A percentile compares a stretch with the other conserved stretches of the same genome.
Evolutionary conservation across 2,329 filamentous ascomycete species (phyloP).

Genomic region (Alternaria rosae): DNA sequence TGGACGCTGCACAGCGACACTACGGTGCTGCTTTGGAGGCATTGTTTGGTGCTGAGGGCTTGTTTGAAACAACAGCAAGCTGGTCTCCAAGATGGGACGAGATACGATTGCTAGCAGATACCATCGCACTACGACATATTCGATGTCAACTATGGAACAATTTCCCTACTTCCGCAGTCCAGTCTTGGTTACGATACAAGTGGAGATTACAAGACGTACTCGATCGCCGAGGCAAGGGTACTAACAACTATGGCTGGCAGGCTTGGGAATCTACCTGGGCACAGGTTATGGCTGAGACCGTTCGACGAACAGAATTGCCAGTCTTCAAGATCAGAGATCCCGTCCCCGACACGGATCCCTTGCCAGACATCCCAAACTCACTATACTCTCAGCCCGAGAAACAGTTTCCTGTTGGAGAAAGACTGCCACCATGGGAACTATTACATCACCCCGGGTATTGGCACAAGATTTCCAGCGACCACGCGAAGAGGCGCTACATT

Average conservation of each 20-base stretch:
- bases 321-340: conserved; percentile 47
- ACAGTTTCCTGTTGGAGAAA: conserved; percentile 56
- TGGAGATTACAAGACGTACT: conserved; percentile 77
- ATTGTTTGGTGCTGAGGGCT: conserved; percentile 76
- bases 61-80: conserved; percentile 86
- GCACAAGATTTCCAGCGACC: conserved; percentile 62
- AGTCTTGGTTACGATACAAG: conserved; percentile 81
- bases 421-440: conserved; percentile 64
- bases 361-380: conserved; percentile 41
- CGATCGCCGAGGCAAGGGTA: conserved; percentile 83
- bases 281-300: conserved; percentile 66
- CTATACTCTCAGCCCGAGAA: conserved; percentile 62
- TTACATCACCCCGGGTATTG: conserved; percentile 71
- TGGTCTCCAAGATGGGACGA: conserved; percentile 94
- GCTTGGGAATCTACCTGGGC: conserved; percentile 87
- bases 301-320: conserved; percentile 61
- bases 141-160: conserved; percentile 83
- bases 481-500: conserved; percentile 58
- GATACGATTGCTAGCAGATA: conserved; percentile 84
- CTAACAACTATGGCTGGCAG: conserved; percentile 89
- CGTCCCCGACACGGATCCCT: conserved; percentile 29
- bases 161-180: conserved; percentile 79
- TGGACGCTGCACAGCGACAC: conserved; percentile 83
- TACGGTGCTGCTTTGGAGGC: conserved; percentile 88
- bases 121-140: conserved; percentile 79